Evolutionary conservation across 805 yeast species (phyloP), one percentile per base, ranked within the genome.

Genomic region (Suhomyces sp.): DNA sequence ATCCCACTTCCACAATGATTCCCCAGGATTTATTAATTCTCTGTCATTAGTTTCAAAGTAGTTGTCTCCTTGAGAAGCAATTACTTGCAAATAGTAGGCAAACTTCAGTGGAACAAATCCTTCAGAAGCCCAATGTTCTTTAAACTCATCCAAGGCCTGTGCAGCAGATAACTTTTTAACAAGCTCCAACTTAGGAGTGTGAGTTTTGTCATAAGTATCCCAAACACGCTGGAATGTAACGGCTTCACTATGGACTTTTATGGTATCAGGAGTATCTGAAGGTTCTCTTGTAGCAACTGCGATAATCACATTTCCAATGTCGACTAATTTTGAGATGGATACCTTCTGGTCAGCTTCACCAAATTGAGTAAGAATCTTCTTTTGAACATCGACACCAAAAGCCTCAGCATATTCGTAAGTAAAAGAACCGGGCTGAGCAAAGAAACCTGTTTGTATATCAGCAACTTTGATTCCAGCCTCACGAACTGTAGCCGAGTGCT

Each of bases 21-120:
- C 72, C 21, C 52, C 55, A 4, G 77, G 77, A 50, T 74, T 73
- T 38, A 74, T 54, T 17, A 68, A 42, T 47, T 73, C 77, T 33
- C 62, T 56, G 26, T 69, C 63, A 35, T 59, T 60, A 2, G 47
- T 34, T 8, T 46, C 40, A 31, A 54, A 60, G 36, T 51, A 58
- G 38, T 77, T 78, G 25, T 59, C 48, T 32, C 76, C 78, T 37
- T 54, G 61, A 12, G 71, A 57, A 3, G 36, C 23, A 15, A 50
- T 15, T 7, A 42, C 47, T 10, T 50, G 47, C 42, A 74, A 54
- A 48, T 68, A 70, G 44, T 44, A 56, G 9, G 60, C 25, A 53
- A 75, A 68, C 35, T 64, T 65, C 21, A 34, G 29, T 13, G 38
- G 42, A 2, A 56, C 36, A 43, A 63, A 67, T 4, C 69, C 65